Percentiles rank a stretch among this genome's conserved stretches.
phyloP scores from a whole-genome alignment of 352 stramenopile genomes.

The Phytophthora pistaciae region DNA sequence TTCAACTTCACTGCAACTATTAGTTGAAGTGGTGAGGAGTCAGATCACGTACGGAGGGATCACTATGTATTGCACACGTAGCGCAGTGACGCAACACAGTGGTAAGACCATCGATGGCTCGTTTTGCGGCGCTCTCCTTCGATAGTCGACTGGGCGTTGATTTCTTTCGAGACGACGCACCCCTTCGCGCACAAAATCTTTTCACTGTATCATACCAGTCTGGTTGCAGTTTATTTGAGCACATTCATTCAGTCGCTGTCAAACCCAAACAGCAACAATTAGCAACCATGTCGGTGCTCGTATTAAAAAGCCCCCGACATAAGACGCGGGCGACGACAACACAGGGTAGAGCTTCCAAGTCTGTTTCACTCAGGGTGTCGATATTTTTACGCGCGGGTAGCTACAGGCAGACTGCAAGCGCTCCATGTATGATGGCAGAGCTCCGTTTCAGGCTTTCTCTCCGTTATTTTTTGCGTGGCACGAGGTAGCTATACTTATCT shows the following conservation, averaged over 20 bases:
- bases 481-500: constrained; percentile 36
- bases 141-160: not conserved
- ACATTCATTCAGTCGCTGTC: not conserved
- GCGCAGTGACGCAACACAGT: not conserved
- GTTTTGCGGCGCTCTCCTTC: not conserved
- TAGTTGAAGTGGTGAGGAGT: no score
- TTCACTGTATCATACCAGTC: not conserved
- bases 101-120: no score
- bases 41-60: no score
- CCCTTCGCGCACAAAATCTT: not conserved
- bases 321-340: constrained; percentile 1
- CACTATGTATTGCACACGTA: no score
- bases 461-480: constrained; percentile 36
- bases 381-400: constrained; percentile 27
- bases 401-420: not conserved
- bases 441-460: constrained; percentile 33
- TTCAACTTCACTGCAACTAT: constrained; percentile 20
- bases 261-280: not conserved
- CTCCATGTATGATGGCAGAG: not conserved
- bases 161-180: constrained; percentile 6
- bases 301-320: not conserved
- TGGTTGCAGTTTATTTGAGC: no score
- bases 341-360: not conserved
- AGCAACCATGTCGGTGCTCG: not conserved
- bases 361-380: constrained; percentile 12